Base-by-base conservation (phyloP, 306 rosid species). In the Casuarina equisetifolia region DNA sequence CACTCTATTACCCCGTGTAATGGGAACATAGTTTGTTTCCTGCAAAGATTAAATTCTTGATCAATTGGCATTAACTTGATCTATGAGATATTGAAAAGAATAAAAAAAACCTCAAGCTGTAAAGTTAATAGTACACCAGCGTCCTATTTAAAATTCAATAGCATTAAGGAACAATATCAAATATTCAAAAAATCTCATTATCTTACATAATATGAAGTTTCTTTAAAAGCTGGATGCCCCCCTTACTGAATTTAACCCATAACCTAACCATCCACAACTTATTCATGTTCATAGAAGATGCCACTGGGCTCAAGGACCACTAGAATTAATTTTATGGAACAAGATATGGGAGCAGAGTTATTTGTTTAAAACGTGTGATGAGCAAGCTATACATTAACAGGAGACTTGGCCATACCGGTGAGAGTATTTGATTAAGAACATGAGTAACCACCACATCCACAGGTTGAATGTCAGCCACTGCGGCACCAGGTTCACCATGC, bases 401-500 rank as follows among this genome's bases (percentile, higher is more conserved):
- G 49, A 55, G 67, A 51, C 52, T 67, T 68, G 17, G 48, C 57
- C 88, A 78, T 96, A 96, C 99, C 88, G 76, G 76, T 17, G 93
- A 96, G 85, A 96, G 76, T 76, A 96, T 92, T 86, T 96, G 91
- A 25, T 89, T 79, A 53, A 96, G 92, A 81, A 92, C 86, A 82
- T 88, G 96, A 82, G 98, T 91, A 79, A 96, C 90, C 80, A 92
- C 90, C 76, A 84, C 96, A 75, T 92, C 92, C 64, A 90, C 97
- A 50, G 99, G 97, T 81, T 88, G 96, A 79, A 96, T 52, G 74
- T 92, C 96, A 52, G 88, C 91, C 79, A 92, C 90, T 13, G 87
- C 95, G n/a, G 89, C 91, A 81, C 99, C 99, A 51, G 99, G 83
- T 83, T 96, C 99, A 77, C 98, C 99, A 74, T 92, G 97, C 99